Conservation (phyloP, 78 protist species). For the Creolimax fragrantissima region DNA sequence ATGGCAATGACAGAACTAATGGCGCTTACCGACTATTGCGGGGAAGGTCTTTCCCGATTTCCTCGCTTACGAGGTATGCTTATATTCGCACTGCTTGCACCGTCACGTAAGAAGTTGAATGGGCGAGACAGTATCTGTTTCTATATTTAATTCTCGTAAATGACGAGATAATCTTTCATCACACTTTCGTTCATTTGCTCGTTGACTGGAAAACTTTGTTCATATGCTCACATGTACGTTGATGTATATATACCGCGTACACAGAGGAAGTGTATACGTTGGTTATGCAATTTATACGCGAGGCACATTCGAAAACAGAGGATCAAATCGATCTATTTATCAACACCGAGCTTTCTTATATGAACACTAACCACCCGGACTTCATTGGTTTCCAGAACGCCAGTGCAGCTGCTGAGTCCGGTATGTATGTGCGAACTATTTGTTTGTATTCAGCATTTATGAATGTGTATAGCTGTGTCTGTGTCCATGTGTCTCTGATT, state of each 20-base stretch:
- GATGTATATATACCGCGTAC: too few species aligned
- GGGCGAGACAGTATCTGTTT: too few species aligned
- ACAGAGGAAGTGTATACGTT: background rate
- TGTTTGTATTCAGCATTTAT: too few species aligned
- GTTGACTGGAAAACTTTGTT: too few species aligned
- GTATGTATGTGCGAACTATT: too few species aligned
- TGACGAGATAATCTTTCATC: too few species aligned
- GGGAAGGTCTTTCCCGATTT: slow-evolving; percentile 6
- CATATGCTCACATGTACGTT: too few species aligned
- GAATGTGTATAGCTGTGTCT: too few species aligned
- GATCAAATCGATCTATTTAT: slow-evolving; percentile 23
- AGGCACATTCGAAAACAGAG: background rate
- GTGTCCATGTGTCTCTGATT: too few species aligned
- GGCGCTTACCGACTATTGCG: slow-evolving; percentile 16
- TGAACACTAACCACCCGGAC: slow-evolving; percentile 77
- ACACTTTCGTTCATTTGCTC: too few species aligned
- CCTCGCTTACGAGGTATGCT: background rate
- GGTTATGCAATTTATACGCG: background rate
- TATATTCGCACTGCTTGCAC: background rate
- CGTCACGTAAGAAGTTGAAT: too few species aligned
- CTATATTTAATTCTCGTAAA: too few species aligned
- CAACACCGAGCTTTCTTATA: slow-evolving; percentile 44
- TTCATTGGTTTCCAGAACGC: slow-evolving; percentile 39
- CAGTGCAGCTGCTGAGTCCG: slow-evolving; percentile 8
- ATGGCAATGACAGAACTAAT: slow-evolving; percentile 76